Conservation (phyloP, 169 alveolate species). For the Plasmodium gaboni region DNA sequence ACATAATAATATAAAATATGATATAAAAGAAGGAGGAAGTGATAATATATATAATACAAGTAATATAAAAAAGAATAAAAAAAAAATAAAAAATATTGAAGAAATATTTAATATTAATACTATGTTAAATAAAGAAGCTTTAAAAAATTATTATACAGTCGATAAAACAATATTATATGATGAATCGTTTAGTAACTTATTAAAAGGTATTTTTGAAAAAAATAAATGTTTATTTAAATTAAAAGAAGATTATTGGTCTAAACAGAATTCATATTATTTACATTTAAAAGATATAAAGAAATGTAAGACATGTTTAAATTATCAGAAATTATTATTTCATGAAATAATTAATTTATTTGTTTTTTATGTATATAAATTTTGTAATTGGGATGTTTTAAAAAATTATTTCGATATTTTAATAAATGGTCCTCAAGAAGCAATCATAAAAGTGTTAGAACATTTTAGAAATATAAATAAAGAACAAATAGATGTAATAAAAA, state of each 20-base stretch:
- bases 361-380: constrained; percentile 60
- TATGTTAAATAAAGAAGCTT: constrained; percentile 23
- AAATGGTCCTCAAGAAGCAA: constrained; percentile 25
- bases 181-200: background rate
- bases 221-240: constrained; percentile 50
- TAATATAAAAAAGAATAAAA: background rate
- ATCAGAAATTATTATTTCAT: constrained; percentile 36
- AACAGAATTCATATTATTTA: constrained; percentile 23
- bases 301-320: constrained; percentile 16
- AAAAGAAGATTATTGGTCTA: constrained; percentile 24
- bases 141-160: constrained; percentile 28
- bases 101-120: constrained; percentile 42
- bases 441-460: constrained; percentile 1
- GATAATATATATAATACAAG: background rate
- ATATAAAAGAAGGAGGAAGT: no score
- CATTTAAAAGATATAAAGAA: constrained; percentile 56
- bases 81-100: background rate
- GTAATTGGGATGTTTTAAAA: constrained; percentile 46
- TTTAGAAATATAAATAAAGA: constrained; percentile 40
- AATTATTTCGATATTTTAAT: constrained; percentile 62
- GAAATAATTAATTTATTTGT: constrained; percentile 61
- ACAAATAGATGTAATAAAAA: constrained; percentile 15
- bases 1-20: no score
- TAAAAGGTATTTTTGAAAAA: constrained; percentile 3
- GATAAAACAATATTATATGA: constrained; percentile 52